Base-by-base conservation (phyloP, 495 filamentous ascomycete genomes). In the Pseudoneurospora amorphoporcata region DNA sequence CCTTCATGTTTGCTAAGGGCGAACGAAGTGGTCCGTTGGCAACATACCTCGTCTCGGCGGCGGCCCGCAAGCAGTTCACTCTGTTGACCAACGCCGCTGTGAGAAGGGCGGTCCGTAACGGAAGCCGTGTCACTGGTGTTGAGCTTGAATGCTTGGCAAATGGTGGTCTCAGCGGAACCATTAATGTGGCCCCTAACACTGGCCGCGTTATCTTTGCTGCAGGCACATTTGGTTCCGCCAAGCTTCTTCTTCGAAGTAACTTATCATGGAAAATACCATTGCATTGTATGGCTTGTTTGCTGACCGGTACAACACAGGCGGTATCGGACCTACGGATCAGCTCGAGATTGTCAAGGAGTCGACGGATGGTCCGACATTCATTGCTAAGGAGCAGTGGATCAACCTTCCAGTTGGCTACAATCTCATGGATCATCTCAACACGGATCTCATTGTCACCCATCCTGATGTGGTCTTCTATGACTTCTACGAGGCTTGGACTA, bases 331-430 rank as follows among this genome's bases (percentile, higher is more conserved):
- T 39, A 74, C 79, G 16, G 87, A 89, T 70, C 86, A 89, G 79
- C 87, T 91, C 42, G 80, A 85, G 69, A 75, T 88, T n/a, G 86
- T 90, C 39, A 82, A 85, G 39, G 77, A 81, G 71, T 87, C 86
- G 10, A 81, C 82, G 35, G 84, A 88, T 71, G 86, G 88, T 12
- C 76, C 83, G 17, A 81, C 77, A 8, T 83, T 89, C 82, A 82
- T 86, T 71, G 77, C 76, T 38, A 77, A 78, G 68, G 77, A 79
- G 3, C 73, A 88, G 12, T 93, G 91, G 90, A 90, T 94, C 76
- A 83, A 89, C 71, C 83, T 91, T n/a, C 91, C 92, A 14, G 91
- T 94, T 16, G 91, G 92, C 23, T 85, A 90, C 74, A 92, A 91
- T 76, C 80, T 93, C 38, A 87, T 89, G 71, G 91, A 94, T 76